Base-by-base conservation (phyloP, 495 filamentous ascomycete genomes). In the Talaromyces proteolyticus region DNA sequence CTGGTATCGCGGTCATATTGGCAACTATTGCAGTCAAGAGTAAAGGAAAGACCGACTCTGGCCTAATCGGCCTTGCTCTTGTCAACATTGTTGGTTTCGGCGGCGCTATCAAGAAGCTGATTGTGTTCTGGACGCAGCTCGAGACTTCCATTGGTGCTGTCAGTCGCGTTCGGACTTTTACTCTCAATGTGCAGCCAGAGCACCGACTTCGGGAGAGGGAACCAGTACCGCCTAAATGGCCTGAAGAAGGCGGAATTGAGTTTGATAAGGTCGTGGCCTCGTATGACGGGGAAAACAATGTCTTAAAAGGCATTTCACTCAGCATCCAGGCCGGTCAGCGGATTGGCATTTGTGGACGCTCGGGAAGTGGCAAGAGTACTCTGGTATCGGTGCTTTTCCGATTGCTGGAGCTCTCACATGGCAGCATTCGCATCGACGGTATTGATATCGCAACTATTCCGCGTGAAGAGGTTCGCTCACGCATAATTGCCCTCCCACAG, bases 371-470 rank as follows among this genome's bases (percentile, higher is more conserved):
- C 7, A 70, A 78, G 54, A 65, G 58, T 17, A 60, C 64, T 0
- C 23, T 75, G 0, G 44, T 77, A 8, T 51, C 60, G 0, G 19
- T 63, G 0, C 59, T 78, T 10, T 47, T 77, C 10, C 61, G 68
- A 19, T 49, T 72, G 18, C 57, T 75, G 34, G 61, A 74, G 17
- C 44, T 62, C 2, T 51, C 48, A 11, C 48, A 50, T 41, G 67
- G 68, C 24, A 62, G 42, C 25, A 75, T 81, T 25, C 36, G 49
- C 11, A 67, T 80, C 11, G 76, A 81, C 36, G 69, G 61, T 6
- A 39, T 74, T 4, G 69, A 78, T 43, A 65, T 73, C n/a, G 53
- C 52, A 1, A 20, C 41, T 11, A 12, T 66, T 24, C 23, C 42
- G 8, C 52, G 51, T 6, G 26, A 62, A 11, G 40, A 34, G 1